Conservation (phyloP, 2,329 filamentous ascomycete genomes). For the Paradendryphiella salina region DNA sequence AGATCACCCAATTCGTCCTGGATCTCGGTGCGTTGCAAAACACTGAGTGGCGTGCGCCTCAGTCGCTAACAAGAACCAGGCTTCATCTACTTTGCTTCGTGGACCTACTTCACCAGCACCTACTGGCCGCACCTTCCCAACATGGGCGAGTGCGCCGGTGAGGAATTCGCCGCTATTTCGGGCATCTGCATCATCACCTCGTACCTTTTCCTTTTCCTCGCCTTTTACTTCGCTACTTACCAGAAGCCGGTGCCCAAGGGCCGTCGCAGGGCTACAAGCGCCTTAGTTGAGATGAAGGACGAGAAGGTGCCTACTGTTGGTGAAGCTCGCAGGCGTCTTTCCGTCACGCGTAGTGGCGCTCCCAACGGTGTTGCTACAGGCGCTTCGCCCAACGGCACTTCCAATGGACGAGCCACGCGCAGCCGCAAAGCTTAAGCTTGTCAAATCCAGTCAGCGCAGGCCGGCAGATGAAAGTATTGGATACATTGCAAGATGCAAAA, state of each 20-base stretch:
- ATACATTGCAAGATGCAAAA: background rate
- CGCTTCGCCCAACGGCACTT: constrained; percentile 50
- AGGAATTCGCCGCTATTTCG: constrained; percentile 93
- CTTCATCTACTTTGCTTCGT: constrained; percentile 99
- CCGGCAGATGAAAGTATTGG: background rate
- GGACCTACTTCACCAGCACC: constrained; percentile 92
- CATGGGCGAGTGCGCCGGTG: constrained; percentile 82
- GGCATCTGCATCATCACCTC: constrained; percentile 91
- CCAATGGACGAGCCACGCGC: constrained; percentile 65
- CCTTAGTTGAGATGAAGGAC: constrained; percentile 80
- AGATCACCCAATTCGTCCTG: constrained; percentile 96
- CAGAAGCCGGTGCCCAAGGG: constrained; percentile 78
- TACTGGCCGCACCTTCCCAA: constrained; percentile 89
- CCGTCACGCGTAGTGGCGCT: constrained; percentile 47
- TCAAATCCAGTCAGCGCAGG: background rate
- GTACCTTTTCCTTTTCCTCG: constrained; percentile 97
- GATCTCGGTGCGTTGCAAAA: constrained; percentile 73
- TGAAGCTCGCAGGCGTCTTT: constrained; percentile 57
- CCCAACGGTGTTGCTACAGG: constrained; percentile 48
- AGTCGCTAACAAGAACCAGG: constrained; percentile 55
- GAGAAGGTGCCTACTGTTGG: constrained; percentile 63
- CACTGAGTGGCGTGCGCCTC: background rate
- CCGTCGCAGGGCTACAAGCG: constrained; percentile 77
- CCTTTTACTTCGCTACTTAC: constrained; percentile 97
- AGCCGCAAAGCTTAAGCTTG: constrained; percentile 69